Conservation (phyloP, 768 basidiomycete species). For the Hericium coralloides region DNA sequence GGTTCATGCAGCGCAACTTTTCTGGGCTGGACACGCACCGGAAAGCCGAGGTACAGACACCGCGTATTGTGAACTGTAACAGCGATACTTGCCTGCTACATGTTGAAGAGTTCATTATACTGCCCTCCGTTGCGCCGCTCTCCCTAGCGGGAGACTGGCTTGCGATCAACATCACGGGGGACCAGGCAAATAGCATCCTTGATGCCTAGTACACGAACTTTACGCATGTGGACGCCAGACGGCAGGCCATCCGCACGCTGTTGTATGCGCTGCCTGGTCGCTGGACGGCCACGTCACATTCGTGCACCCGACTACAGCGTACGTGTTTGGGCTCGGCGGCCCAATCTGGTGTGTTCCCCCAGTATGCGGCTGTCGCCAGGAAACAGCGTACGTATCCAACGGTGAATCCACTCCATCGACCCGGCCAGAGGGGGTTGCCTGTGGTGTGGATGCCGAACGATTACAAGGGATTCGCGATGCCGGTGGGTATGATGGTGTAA, state of each 20-base stretch:
- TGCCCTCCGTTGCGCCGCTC: not conserved
- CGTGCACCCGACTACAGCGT: constrained; percentile 14
- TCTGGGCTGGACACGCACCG: not conserved
- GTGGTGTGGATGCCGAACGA: no score
- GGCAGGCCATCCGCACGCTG: constrained; percentile 6
- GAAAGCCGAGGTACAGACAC: not conserved
- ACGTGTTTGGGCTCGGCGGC: not conserved
- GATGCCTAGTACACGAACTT: not conserved
- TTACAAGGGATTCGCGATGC: no score
- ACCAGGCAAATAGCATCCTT: not conserved
- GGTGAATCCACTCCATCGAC: no score
- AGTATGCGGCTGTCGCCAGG: no score
- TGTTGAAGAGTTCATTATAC: not conserved
- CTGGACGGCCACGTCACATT: constrained; percentile 9
- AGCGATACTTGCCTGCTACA: not conserved
- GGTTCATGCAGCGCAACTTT: not conserved
- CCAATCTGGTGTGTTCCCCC: no score
- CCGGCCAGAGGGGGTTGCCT: no score
- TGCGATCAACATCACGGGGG: not conserved
- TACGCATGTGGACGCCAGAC: constrained; percentile 2
- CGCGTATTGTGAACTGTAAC: not conserved
- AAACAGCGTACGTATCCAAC: no score
- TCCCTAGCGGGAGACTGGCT: constrained; percentile 12
- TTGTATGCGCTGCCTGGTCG: not conserved
- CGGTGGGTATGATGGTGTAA: no score